Conservation (phyloP, 768 basidiomycete genomes). For the Phylloporus arenicola region DNA sequence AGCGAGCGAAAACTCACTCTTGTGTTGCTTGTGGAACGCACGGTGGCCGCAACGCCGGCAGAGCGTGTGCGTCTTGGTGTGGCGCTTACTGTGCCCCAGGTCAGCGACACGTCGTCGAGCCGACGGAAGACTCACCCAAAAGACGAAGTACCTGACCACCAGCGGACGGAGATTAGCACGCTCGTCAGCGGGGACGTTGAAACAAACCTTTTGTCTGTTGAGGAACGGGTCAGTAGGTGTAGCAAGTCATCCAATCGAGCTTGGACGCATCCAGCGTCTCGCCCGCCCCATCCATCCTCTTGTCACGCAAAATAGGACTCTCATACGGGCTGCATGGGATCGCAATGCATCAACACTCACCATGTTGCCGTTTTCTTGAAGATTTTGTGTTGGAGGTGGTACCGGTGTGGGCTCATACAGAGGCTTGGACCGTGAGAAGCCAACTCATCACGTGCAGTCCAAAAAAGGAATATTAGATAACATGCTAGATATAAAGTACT, state of each 20-base stretch:
- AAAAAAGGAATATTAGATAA: not conserved
- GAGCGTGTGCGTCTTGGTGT: conserved; percentile 94
- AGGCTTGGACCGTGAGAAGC: conserved; percentile 23
- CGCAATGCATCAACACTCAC: conserved; percentile 34
- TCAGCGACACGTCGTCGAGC: not conserved
- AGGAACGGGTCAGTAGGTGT: conserved; percentile 2
- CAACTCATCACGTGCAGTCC: conserved; percentile 3
- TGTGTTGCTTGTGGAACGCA: conserved; percentile 97
- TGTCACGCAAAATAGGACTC: conserved; percentile 6
- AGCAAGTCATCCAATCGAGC: conserved; percentile 26
- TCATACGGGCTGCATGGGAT: conserved; percentile 5
- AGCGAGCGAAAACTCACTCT: conserved; percentile 52
- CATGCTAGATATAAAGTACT: not conserved
- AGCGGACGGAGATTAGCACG: not conserved
- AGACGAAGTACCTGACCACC: conserved; percentile 83
- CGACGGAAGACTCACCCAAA: conserved; percentile 64
- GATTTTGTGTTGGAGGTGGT: conserved; percentile 20
- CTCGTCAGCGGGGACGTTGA: conserved; percentile 10
- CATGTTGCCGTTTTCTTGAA: conserved; percentile 40
- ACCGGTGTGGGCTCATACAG: conserved; percentile 3
- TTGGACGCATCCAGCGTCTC: conserved; percentile 14
- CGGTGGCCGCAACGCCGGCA: conserved; percentile 96
- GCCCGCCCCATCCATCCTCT: conserved; percentile 17
- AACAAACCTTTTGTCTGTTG: conserved; percentile 79
- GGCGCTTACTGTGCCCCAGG: conserved; percentile 69